These are phyloP conservation scores for Pinus albicaulis DNA, from an alignment of 75 land plant species.

Conservation along the genomic window DNA sequence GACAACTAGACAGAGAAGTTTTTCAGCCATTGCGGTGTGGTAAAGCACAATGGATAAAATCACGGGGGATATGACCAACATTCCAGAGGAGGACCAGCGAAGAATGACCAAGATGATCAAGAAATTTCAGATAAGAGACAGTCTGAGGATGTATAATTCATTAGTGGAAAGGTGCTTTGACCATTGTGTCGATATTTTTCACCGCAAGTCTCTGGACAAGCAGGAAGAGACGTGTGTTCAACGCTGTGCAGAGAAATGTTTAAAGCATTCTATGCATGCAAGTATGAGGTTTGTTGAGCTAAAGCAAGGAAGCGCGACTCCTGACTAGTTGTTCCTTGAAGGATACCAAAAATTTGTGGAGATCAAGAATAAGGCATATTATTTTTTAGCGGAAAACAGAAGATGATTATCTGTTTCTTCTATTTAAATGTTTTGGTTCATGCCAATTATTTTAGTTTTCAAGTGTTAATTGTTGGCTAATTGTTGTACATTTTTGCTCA, in stretches of 20 bases:
- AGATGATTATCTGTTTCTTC: no score
- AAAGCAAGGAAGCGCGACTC: slow-evolving; percentile 74
- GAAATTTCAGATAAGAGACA: slow-evolving; percentile 19
- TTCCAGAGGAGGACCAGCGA: not conserved
- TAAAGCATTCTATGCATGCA: slow-evolving; percentile 96
- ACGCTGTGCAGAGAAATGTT: slow-evolving; percentile 84
- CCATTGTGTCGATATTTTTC: slow-evolving; percentile 83
- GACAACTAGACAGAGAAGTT: no score
- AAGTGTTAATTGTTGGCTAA: no score
- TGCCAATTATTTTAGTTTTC: no score
- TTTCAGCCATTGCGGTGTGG: no score
- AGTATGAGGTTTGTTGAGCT: slow-evolving; percentile 94
- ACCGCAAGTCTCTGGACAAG: slow-evolving; percentile 79
- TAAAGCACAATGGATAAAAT: no score
- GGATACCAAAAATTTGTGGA: no score
- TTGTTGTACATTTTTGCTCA: no score
- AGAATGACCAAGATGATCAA: slow-evolving; percentile 4
- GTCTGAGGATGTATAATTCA: slow-evolving; percentile 94
- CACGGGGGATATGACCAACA: not conserved
- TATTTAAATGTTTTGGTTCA: no score
- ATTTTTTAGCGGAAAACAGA: no score
- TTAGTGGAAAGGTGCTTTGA: slow-evolving; percentile 88
- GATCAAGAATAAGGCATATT: no score
- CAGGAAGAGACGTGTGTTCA: slow-evolving; percentile 86
- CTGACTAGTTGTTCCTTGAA: slow-evolving; percentile 32